Evolutionary conservation across 371 early-diverging fungal genomes (phyloP), one percentile per base, ranked within the genome.

Genomic region (Capillidium rhysosporum): DNA sequence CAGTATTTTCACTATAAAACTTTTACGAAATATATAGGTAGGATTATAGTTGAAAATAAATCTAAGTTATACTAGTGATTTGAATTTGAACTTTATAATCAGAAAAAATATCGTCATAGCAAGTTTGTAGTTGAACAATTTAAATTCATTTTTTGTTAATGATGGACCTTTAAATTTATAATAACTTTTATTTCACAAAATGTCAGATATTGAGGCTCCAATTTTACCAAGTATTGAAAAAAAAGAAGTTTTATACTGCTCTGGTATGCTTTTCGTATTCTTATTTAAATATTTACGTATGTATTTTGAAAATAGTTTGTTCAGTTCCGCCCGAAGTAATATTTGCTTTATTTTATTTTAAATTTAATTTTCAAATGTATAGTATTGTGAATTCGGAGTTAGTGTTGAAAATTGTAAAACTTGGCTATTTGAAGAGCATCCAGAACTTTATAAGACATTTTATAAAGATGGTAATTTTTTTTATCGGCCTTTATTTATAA

Each of bases 321-420:
- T 65, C 76, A 4, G 67, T 76, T 66, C 74, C 73, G 28, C 66
- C 69, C 48, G 74, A 73, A 63, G 76, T 76, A 68, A 56, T 25
- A 52, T 23, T 21, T 8, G 16, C 9, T n/a, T 28, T 30, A 55
- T 23, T 23, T 39, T 52, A 10, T 10, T 16, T n/a, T 38, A 25
- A 21, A 14, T 29, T 1, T 43, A 52, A 28, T 14, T 30, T 39
- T 9, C 16, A 20, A 34, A 28, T 43, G 14, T 3, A 23, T 31
- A 92, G 86, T 90, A 83, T 67, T 92, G 93, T 71, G 87, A 85
- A 69, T 89, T 80, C 58, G 83, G 86, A n/a, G 75, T 82, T 38
- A 77, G 80, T 4, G 68, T 72, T 31, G 79, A 76, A 39, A 80
- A 84, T 59, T 91, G 92, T 69, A 80, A 83, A 62, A 62, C 70